phyloP scores from a whole-genome alignment of 768 basidiomycete species.

The Holtermannia corniformis region DNA sequence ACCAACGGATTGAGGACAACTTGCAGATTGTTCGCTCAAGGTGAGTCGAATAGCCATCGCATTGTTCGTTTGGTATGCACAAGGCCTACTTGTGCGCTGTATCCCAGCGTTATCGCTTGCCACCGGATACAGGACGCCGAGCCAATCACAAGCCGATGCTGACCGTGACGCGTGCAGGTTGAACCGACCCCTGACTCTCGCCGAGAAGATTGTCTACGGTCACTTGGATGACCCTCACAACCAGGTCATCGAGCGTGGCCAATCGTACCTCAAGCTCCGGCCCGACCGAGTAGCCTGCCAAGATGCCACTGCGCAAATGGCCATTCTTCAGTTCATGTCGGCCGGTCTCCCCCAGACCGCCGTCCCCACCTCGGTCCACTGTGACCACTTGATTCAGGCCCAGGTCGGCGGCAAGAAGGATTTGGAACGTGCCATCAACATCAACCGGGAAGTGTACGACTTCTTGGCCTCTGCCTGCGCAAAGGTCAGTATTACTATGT shows the following conservation, averaged over 20 bases:
- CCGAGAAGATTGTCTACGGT: constrained; percentile 96
- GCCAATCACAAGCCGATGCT: not conserved
- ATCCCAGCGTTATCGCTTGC: not conserved
- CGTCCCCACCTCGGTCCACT: constrained; percentile 97
- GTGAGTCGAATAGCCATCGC: constrained; percentile 43
- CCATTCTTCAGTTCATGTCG: constrained; percentile 99
- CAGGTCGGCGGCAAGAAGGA: constrained; percentile 90
- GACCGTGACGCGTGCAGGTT: constrained; percentile 48
- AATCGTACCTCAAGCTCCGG: constrained; percentile 91
- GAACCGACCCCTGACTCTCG: constrained; percentile 79
- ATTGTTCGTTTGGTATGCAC: not conserved
- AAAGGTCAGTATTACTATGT: no score
- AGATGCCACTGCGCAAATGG: constrained; percentile 60
- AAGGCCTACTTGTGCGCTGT: not conserved
- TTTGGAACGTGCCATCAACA: constrained; percentile 77
- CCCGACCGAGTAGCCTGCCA: constrained; percentile 61
- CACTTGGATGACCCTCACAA: constrained; percentile 45
- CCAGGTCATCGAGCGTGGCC: constrained; percentile 61
- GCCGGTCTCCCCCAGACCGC: constrained; percentile 96
- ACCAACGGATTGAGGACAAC: constrained; percentile 87
- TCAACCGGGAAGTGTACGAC: constrained; percentile 98
- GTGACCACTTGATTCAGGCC: constrained; percentile 97
- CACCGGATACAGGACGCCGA: constrained; percentile 13
- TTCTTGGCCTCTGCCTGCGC: constrained; percentile 96
- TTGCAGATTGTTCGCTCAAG: constrained; percentile 74